Evolutionary conservation across 495 filamentous ascomycete species (phyloP).

Genomic region (Penicillium coffeae): DNA sequence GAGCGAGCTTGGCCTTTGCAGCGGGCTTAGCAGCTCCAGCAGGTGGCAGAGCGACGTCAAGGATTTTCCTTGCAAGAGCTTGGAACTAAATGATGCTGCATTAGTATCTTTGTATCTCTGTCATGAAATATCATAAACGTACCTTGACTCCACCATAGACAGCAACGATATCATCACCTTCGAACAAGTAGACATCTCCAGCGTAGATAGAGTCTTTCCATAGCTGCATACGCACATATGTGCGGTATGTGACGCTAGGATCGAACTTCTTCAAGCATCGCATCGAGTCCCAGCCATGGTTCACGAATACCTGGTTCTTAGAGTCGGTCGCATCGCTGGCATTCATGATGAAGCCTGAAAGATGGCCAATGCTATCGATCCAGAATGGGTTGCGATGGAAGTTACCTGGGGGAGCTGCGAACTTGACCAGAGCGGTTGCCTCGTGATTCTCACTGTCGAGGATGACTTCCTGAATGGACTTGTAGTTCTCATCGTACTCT

Average conservation of each 20-base stretch:
- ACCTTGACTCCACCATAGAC: conserved; percentile 62
- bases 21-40: conserved; percentile 33
- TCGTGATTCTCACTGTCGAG: conserved; percentile 68
- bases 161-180: conserved; percentile 58
- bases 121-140: too few species aligned
- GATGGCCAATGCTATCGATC: conserved; percentile 61
- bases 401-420: conserved; percentile 59
- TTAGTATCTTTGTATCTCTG: conserved; percentile 13
- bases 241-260: conserved; percentile 61
- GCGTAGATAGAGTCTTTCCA: conserved; percentile 41
- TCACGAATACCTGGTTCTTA: conserved; percentile 67
- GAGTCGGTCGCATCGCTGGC: conserved; percentile 69
- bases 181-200: conserved; percentile 53
- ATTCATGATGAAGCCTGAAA: conserved; percentile 78
- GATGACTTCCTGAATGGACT: conserved; percentile 71
- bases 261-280: conserved; percentile 62
- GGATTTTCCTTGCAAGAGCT: conserved; percentile 60
- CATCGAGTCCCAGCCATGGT: conserved; percentile 73
- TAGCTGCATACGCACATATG: conserved; percentile 64
- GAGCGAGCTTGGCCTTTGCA: conserved; percentile 31
- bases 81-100: conserved; percentile 48
- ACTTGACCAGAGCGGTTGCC: conserved; percentile 65
- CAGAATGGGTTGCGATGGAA: conserved; percentile 68
- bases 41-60: conserved; percentile 63
- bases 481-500: conserved; percentile 63